A percentile compares a stretch with the other conserved stretches of the same genome.
These are phyloP conservation scores for Jacaranda copaia DNA, from an alignment of 257 asterid genomes.

Conservation along the genomic window DNA sequence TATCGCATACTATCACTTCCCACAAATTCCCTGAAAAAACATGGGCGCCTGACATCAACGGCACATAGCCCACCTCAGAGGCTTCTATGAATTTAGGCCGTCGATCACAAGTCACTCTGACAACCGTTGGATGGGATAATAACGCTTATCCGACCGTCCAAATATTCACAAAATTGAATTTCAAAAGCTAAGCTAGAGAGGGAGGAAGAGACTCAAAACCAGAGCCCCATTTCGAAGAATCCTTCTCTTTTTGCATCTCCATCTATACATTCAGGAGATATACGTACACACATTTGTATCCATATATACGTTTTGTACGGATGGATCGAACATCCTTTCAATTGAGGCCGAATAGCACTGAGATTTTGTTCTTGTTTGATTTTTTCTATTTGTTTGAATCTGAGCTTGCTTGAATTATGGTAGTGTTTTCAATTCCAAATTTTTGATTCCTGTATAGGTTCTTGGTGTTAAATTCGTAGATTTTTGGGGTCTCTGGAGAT, in stretches of 20 bases:
- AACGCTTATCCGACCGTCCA: constrained; percentile 50
- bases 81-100: constrained; percentile 62
- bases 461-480: constrained; percentile 20
- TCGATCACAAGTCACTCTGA: constrained; percentile 36
- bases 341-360: constrained; percentile 38
- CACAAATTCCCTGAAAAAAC: constrained; percentile 21
- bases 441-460: constrained; percentile 22
- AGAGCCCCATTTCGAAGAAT: constrained; percentile 42
- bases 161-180: constrained; percentile 77
- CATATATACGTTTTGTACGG: not conserved
- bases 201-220: constrained; percentile 62
- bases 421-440: constrained; percentile 31
- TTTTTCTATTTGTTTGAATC: constrained; percentile 54
- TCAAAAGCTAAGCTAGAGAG: constrained; percentile 82
- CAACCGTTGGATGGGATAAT: constrained; percentile 52
- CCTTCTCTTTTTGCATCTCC: constrained; percentile 39
- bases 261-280: constrained; percentile 27
- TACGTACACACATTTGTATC: constrained; percentile 30
- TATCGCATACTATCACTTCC: not conserved
- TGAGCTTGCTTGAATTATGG: constrained; percentile 46
- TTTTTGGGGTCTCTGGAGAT: constrained; percentile 10
- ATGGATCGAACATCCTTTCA: constrained; percentile 39
- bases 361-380: constrained; percentile 35
- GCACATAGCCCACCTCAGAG: not conserved
- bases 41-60: constrained; percentile 45